Conservation (phyloP, 257 asterid species). For the Solanum virginianum region DNA sequence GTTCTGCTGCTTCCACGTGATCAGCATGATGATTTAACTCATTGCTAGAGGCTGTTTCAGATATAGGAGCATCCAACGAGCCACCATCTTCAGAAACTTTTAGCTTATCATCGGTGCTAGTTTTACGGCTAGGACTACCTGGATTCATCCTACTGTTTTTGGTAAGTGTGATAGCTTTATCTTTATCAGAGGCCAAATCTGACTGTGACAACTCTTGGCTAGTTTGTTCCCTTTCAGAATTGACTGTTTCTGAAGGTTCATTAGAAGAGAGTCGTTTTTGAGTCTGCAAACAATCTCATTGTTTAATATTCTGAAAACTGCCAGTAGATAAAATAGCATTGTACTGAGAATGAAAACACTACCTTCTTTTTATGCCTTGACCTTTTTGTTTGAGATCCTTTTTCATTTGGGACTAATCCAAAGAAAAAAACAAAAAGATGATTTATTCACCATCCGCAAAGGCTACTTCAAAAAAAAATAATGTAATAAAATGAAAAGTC, state of each 20-base stretch:
- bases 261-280: slow-evolving; percentile 44
- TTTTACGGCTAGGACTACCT: slow-evolving; percentile 14
- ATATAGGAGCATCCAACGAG: slow-evolving; percentile 30
- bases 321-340: background rate
- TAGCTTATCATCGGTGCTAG: slow-evolving; percentile 27
- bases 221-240: slow-evolving; percentile 27
- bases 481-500: background rate
- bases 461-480: background rate
- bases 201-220: slow-evolving; percentile 31
- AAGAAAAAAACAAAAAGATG: background rate
- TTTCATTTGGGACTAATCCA: slow-evolving; percentile 51
- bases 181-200: slow-evolving; percentile 33
- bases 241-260: slow-evolving; percentile 31
- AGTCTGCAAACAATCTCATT: slow-evolving; percentile 21
- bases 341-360: background rate
- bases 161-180: slow-evolving; percentile 5
- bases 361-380: slow-evolving; percentile 66
- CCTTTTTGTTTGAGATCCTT: slow-evolving; percentile 59
- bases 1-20: slow-evolving; percentile 22
- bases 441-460: background rate
- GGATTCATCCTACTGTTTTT: slow-evolving; percentile 29
- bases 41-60: slow-evolving; percentile 26
- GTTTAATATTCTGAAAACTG: slow-evolving; percentile 16
- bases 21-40: slow-evolving; percentile 33
- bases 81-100: slow-evolving; percentile 30